Evolutionary conservation across 176 grass and related monocot genomes (phyloP), one percentile per base, ranked within the genome.

Genomic region (Oryza glumipatula): DNA sequence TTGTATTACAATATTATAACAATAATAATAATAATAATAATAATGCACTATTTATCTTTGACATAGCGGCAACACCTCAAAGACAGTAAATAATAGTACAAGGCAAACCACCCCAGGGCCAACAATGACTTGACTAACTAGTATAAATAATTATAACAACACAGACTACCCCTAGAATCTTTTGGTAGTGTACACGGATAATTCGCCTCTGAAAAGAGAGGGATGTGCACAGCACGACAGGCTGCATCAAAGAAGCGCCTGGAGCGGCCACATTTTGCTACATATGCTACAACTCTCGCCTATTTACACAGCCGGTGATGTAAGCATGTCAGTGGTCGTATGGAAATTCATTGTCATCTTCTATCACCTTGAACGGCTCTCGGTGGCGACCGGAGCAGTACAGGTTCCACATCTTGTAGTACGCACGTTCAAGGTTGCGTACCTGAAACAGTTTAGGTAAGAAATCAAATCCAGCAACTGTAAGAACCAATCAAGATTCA

Each of bases 341-440:
- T 1, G 90, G 90, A 52, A 90, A 95, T 65, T 94, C 85, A 0
- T 9, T 67, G 65, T 97, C 85, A 45, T 97, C 86, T 78, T 97
- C 94, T 66, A 49, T 84, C 67, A 97, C 94, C 82, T 94, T 97
- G 74, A 97, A 90, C 9, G 88, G 88, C 80, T 97, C 79, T 3
- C 89, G 89, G 24, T 90, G 79, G n/a, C 66, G 67, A 36, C 88
- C 77, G 1, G 79, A 77, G 75, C 88, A 92, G 70, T 94, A 87
- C 65, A 94, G 79, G 70, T 90, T 90, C 94, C 94, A 94, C 94
- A 97, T 97, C 56, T 94, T 97, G 84, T 86, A 94, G 69, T 97
- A 97, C 7, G 94, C 89, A 70, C 94, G 90, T 30, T 94, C 94
- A 72, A 97, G 77, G 87, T 97, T 97, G 16, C 32, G 67, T 22